Percentiles rank a stretch among this genome's conserved stretches.
phyloP scores from a whole-genome alignment of 2,329 filamentous ascomycete genomes.

The Ascochyta fabae region DNA sequence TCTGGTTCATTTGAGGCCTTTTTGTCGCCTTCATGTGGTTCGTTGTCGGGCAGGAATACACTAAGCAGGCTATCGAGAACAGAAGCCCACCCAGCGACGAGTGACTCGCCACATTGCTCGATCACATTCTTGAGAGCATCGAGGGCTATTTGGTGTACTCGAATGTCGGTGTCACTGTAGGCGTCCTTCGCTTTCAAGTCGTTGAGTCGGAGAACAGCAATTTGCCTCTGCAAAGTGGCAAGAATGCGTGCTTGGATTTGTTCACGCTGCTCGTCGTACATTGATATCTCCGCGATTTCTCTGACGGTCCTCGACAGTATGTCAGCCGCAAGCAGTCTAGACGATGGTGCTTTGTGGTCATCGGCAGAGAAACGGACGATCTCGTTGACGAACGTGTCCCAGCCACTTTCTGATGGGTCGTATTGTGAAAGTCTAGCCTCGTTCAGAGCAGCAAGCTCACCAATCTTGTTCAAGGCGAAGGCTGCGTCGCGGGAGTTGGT shows the following conservation, averaged over 20 bases:
- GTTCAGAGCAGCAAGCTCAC: slow-evolving; percentile 54
- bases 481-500: slow-evolving; percentile 53
- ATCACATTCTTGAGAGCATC: slow-evolving; percentile 82
- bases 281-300: slow-evolving; percentile 59
- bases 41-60: slow-evolving; percentile 63
- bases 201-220: slow-evolving; percentile 59
- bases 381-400: slow-evolving; percentile 69
- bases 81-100: slow-evolving; percentile 83
- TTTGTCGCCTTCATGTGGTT: neutral
- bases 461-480: slow-evolving; percentile 57
- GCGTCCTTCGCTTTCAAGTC: slow-evolving; percentile 63
- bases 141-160: slow-evolving; percentile 80
- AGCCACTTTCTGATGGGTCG: slow-evolving; percentile 73
- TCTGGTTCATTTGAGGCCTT: neutral
- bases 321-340: slow-evolving; percentile 58
- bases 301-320: slow-evolving; percentile 57
- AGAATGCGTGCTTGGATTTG: slow-evolving; percentile 76
- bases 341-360: slow-evolving; percentile 48
- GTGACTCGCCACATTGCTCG: slow-evolving; percentile 84
- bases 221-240: slow-evolving; percentile 67
- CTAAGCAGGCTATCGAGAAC: slow-evolving; percentile 85
- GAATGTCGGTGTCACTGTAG: slow-evolving; percentile 70
- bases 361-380: slow-evolving; percentile 58
- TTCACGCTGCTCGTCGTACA: slow-evolving; percentile 51
- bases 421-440: slow-evolving; percentile 70